Base-by-base conservation (phyloP, 1,284 basidiomycete species). In the Moesziomyces aphidis region DNA sequence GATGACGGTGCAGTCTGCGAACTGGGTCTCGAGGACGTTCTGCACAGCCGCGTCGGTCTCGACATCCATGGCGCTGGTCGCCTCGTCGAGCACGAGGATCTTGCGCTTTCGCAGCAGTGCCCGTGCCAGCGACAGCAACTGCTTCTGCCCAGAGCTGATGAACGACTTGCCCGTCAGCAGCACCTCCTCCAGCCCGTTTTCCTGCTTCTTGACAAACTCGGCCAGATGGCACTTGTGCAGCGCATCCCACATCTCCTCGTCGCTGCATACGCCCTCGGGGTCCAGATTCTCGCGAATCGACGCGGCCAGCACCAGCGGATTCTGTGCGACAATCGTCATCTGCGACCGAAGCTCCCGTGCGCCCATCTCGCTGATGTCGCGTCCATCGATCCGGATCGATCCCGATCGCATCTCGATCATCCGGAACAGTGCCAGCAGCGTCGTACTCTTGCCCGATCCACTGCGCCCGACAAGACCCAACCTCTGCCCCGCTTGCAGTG, bases 41-140 rank as follows among this genome's bases (percentile, higher is more conserved):
- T 91, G 91, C 65, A 93, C 93, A 80, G 70, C 52, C n/a, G 60
- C 68, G 55, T 77, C 62, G 23, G 71, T 69, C 43, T 64, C 63
- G 13, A 60, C 31, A 39, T 78, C 78, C 65, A 80, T 74, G 1
- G 72, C 69, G 11, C 67, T 69, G 10, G 74, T 77, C 6, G 80
- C 79, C 73, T 89, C 89, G 76, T 89, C 89, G 49, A 89, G 82
- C 5, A 89, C 85, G 19, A 89, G 77, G 26, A 89, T 85, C 77
- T 87, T 88, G 61, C 86, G 86, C 59, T 85, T 76, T 61, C 88
- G 80, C 1, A 89, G 85, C 55, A 89, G 85, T 0, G 88, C 89
- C 45, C 88, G 85, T 0, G 89, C 88, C 24, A 85, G 56, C 51
- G 85, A 81, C 9, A 86, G 73, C 23, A 86, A 77, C 76, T 86